phyloP scores from a whole-genome alignment of 106 monocot genomes.

The Dactylorhiza incarnata region DNA sequence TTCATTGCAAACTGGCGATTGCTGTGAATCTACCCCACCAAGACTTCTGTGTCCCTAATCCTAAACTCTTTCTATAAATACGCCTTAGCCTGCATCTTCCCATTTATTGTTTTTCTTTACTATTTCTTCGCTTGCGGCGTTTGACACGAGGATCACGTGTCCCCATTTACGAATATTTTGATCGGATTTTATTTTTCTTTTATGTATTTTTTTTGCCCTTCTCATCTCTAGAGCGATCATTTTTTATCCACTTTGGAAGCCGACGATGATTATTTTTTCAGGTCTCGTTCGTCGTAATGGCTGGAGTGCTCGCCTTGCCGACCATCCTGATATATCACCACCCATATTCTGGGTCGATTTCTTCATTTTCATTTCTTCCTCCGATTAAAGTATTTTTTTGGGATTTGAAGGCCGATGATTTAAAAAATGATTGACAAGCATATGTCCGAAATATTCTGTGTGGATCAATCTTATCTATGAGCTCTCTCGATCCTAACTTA shows the following conservation, averaged over 20 bases:
- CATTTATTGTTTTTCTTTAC: too few species aligned
- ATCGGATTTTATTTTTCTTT: neutral
- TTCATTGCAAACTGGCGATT: too few species aligned
- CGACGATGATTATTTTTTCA: slow-evolving; percentile 28
- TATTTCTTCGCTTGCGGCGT: too few species aligned
- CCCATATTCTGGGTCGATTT: slow-evolving; percentile 58
- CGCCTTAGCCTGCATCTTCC: too few species aligned
- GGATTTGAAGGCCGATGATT: too few species aligned
- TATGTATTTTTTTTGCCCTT: neutral
- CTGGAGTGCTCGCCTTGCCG: slow-evolving; percentile 51
- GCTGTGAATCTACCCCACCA: too few species aligned
- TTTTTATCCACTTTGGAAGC: neutral
- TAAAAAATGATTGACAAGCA: slow-evolving; percentile 8
- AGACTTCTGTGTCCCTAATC: too few species aligned
- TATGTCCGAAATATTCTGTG: slow-evolving; percentile 6
- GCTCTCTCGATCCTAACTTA: too few species aligned
- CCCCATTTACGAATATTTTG: neutral
- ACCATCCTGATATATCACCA: too few species aligned
- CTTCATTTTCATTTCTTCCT: too few species aligned
- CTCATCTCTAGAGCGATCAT: neutral
- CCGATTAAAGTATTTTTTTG: too few species aligned
- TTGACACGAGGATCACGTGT: neutral
- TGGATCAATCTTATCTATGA: neutral
- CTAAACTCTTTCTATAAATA: too few species aligned
- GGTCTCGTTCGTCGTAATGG: slow-evolving; percentile 95